Base-by-base conservation (phyloP, 768 basidiomycete species). In the Amyloporia xantha region DNA sequence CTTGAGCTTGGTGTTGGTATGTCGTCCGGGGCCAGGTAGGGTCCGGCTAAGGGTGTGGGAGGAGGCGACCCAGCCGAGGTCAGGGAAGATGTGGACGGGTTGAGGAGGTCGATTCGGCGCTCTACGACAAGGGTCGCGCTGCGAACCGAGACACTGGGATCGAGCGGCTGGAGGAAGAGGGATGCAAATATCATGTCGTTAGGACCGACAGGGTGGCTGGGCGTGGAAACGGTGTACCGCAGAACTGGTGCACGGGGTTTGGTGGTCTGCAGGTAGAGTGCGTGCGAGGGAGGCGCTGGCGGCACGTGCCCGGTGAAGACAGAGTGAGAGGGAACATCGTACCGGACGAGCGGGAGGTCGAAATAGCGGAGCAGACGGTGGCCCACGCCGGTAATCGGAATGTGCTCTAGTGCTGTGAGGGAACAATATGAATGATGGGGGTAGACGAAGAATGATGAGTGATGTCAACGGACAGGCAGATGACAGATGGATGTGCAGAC, bases 321-420 rank as follows among this genome's bases (percentile, higher is more conserved):
- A 48, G 41, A 47, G 17, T 46, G 53, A 24, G 53, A 62, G 38
- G 62, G 65, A 1, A 76, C 62, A 65, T 84, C 85, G 56, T 82
- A 84, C 40, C 86, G 82, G 38, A 84, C 62, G n/a, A 91, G 72
- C 28, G 78, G 73, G 2, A 92, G 70, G 38, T 90, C 86, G 53
- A 79, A 82, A 60, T 84, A 76, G 61, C 81, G 84, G 40, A 82
- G 64, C 59, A 84, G 77, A 48, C 84, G 79, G 41, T 70, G 72
- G 48, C 89, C 89, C 25, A 90, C 76, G 45, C 79, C 80, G 39
- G 75, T 58, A 47, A 85, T 75, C 44, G 79, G 81, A 5, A 67
- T 63, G 61, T 91, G 90, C 51, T 76, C 75, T 40, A 91, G 75
- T 42, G 84, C 88, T 88, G 55, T n/a, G 35, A 44, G 5, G 23